Percentiles rank a stretch among this genome's conserved stretches.
Evolutionary conservation across 2,329 filamentous ascomycete species (phyloP).

Genomic region (Shiraia bambusicola): DNA sequence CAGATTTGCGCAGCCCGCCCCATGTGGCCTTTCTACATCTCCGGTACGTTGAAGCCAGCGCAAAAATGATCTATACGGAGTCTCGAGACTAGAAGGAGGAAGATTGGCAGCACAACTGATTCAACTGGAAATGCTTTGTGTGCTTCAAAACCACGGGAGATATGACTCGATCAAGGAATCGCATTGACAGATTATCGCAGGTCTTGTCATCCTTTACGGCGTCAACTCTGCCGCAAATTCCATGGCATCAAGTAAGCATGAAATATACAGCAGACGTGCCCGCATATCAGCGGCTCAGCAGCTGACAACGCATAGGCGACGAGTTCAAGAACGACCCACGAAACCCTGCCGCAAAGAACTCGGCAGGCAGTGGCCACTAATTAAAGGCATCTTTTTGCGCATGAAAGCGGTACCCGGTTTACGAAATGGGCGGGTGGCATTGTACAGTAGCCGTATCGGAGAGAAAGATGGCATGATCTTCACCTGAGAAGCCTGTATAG

Average conservation of each 20-base stretch:
- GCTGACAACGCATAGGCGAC: slow-evolving; percentile 61
- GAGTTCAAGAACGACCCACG: slow-evolving; percentile 97
- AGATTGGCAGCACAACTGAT: slow-evolving; percentile 10
- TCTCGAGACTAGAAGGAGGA: slow-evolving; percentile 2
- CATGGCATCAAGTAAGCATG: slow-evolving; percentile 72
- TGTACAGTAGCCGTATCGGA: slow-evolving; percentile 41
- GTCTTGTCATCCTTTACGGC: slow-evolving; percentile 84
- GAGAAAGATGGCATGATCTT: slow-evolving; percentile 12
- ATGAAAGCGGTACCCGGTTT: slow-evolving; percentile 12
- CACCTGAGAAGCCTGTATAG: slow-evolving; percentile 36
- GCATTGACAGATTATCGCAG: slow-evolving; percentile 50
- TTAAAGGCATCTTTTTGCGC: slow-evolving; percentile 20
- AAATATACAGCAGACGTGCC: background rate
- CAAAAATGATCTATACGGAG: background rate
- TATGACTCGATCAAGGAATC: slow-evolving; percentile 1
- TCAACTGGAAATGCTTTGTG: no score
- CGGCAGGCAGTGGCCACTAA: slow-evolving; percentile 31
- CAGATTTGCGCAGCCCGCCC: slow-evolving; percentile 68
- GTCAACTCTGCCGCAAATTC: slow-evolving; percentile 79
- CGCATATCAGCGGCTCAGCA: background rate
- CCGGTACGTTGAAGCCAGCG: slow-evolving; percentile 66
- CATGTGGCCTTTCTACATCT: slow-evolving; percentile 89
- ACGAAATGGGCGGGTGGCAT: slow-evolving; percentile 27
- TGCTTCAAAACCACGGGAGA: background rate
- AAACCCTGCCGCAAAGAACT: slow-evolving; percentile 61